Conservation (phyloP, 2,329 filamentous ascomycete genomes). For the Dothidotthia symphoricarpi region DNA sequence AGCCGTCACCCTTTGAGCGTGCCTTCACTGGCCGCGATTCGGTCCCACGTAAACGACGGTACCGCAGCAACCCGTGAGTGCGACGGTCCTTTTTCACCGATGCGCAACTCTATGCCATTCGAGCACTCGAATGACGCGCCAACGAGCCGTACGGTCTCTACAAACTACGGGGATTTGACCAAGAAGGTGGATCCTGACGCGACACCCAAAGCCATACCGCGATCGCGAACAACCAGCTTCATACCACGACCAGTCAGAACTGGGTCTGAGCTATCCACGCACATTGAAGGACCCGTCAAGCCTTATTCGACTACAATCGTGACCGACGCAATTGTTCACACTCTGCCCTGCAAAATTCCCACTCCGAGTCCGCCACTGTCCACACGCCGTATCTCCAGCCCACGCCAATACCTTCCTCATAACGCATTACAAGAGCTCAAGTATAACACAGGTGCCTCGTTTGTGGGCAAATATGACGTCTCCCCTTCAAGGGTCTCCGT, state of each 20-base stretch:
- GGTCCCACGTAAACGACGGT: constrained; percentile 8
- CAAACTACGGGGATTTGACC: neutral
- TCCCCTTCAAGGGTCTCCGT: constrained; percentile 17
- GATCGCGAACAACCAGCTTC: constrained; percentile 35
- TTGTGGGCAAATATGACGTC: constrained; percentile 4
- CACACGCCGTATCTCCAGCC: constrained; percentile 22
- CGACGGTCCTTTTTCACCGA: constrained; percentile 11
- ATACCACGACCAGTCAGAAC: constrained; percentile 28
- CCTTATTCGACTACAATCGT: constrained; percentile 1
- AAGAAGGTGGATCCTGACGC: constrained; percentile 9
- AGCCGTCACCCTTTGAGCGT: constrained; percentile 11
- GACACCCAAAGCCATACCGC: constrained; percentile 23
- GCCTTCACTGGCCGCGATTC: constrained; percentile 12
- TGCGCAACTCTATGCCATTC: constrained; percentile 3
- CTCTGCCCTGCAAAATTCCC: constrained; percentile 29
- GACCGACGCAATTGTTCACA: constrained; percentile 6
- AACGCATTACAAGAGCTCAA: constrained; percentile 19
- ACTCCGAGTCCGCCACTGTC: constrained; percentile 25
- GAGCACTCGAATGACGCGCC: neutral
- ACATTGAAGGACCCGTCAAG: constrained; percentile 7
- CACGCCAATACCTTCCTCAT: constrained; percentile 23
- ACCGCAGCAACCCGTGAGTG: constrained; percentile 4
- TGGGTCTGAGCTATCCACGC: constrained; percentile 9
- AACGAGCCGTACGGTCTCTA: constrained; percentile 1
- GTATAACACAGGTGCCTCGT: constrained; percentile 16